Conservation (phyloP, 805 yeast genomes). For the Saturnispora ahearnii region DNA sequence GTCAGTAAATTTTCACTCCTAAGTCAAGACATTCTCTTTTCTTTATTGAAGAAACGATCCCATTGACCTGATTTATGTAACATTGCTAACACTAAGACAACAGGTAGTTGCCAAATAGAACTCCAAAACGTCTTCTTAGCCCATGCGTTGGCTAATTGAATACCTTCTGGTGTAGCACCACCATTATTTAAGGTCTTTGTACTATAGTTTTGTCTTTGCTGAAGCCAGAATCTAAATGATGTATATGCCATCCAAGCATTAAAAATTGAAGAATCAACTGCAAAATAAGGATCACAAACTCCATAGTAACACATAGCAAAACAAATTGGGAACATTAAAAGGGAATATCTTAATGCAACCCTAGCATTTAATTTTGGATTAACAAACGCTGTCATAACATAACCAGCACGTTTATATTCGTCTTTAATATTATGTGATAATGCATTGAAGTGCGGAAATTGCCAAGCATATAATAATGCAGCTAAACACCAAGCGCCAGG, state of each 20-base stretch:
- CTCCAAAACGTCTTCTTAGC: slow-evolving; percentile 91
- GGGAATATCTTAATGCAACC: slow-evolving; percentile 81
- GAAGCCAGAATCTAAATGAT: slow-evolving; percentile 79
- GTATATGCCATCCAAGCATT: slow-evolving; percentile 81
- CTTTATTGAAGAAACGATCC: slow-evolving; percentile 52
- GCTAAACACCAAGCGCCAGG: slow-evolving; percentile 97
- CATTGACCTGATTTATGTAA: slow-evolving; percentile 91
- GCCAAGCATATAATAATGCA: slow-evolving; percentile 90
- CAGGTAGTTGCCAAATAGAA: slow-evolving; percentile 90
- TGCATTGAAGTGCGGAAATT: slow-evolving; percentile 95
- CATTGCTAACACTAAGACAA: slow-evolving; percentile 83
- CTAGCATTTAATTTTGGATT: slow-evolving; percentile 89
- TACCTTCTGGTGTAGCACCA: slow-evolving; percentile 45
- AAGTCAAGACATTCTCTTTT: slow-evolving; percentile 8
- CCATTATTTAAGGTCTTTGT: slow-evolving; percentile 25
- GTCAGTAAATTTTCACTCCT: neutral
- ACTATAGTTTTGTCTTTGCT: slow-evolving; percentile 56
- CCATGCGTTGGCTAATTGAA: slow-evolving; percentile 50
- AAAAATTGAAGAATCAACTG: slow-evolving; percentile 69
- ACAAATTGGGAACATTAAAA: slow-evolving; percentile 92
- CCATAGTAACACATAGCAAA: slow-evolving; percentile 69
- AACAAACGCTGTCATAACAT: slow-evolving; percentile 93
- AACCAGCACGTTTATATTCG: slow-evolving; percentile 89
- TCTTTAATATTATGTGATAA: slow-evolving; percentile 79
- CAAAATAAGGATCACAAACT: slow-evolving; percentile 75